A percentile compares a stretch with the other conserved stretches of the same genome.
phyloP scores from a whole-genome alignment of 441 rosid genomes.

The Gossypium schwendimanii region DNA sequence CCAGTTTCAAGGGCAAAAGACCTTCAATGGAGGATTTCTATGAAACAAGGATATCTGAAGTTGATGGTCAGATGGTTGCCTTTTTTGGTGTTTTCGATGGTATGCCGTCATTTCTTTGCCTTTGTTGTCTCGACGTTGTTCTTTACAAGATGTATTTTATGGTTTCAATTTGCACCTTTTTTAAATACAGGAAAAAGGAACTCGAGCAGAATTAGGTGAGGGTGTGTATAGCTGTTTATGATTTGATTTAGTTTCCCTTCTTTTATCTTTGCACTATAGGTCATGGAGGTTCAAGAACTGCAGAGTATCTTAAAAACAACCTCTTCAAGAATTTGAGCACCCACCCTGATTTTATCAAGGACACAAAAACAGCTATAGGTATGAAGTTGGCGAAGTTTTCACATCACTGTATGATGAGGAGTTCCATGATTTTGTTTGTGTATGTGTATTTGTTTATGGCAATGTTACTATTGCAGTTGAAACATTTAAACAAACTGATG shows the following conservation, averaged over 20 bases:
- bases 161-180: not conserved
- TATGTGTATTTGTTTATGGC: not conserved
- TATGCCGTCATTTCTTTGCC: conserved; percentile 15
- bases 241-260: not conserved
- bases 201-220: not conserved
- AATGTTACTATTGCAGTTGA: conserved; percentile 42
- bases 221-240: not conserved
- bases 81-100: conserved; percentile 89
- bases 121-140: conserved; percentile 6
- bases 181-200: not conserved
- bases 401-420: not conserved
- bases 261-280: conserved; percentile 29
- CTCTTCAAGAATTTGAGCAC: conserved; percentile 64
- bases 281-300: conserved; percentile 86
- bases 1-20: conserved; percentile 71
- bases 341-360: conserved; percentile 54
- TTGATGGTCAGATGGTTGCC: conserved; percentile 84
- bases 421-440: not conserved
- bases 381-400: conserved; percentile 13
- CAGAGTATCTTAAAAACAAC: conserved; percentile 70
- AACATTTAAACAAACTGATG: conserved; percentile 61
- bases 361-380: conserved; percentile 76
- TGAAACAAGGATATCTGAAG: conserved; percentile 68
- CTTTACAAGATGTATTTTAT: not conserved
- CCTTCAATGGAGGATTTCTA: conserved; percentile 82